phyloP scores from a whole-genome alignment of 140 eudicot species.

The Anethum foeniculum region DNA sequence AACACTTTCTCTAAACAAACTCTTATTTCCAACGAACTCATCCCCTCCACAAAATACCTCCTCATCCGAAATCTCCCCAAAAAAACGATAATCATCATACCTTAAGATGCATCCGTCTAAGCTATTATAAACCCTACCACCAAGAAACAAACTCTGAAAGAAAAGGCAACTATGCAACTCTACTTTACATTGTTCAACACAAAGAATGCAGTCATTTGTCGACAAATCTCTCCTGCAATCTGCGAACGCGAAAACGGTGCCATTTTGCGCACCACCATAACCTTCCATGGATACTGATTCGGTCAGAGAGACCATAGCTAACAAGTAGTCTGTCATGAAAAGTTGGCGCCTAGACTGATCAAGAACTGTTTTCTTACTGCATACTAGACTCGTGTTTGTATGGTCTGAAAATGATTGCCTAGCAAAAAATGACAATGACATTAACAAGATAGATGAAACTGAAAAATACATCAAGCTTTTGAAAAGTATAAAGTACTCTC shows the following conservation, averaged over 20 bases:
- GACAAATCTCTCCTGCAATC: constrained; percentile 33
- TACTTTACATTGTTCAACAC: constrained; percentile 28
- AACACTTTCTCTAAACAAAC: constrained; percentile 19
- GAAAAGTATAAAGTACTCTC: background rate
- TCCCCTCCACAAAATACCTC: constrained; percentile 15
- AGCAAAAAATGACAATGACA: background rate
- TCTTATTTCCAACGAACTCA: constrained; percentile 23
- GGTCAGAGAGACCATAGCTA: constrained; percentile 23
- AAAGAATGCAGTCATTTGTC: constrained; percentile 23
- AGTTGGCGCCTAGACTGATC: constrained; percentile 13
- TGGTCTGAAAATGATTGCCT: constrained; percentile 17
- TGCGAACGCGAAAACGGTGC: constrained; percentile 19
- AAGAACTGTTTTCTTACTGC: constrained; percentile 24
- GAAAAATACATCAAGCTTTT: background rate
- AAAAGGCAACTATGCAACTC: constrained; percentile 21
- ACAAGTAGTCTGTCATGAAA: constrained; percentile 26
- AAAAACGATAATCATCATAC: constrained; percentile 25
- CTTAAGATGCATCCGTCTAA: constrained; percentile 31
- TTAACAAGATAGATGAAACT: background rate
- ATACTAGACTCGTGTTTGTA: constrained; percentile 24
- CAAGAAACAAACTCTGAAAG: constrained; percentile 12
- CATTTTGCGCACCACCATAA: constrained; percentile 15
- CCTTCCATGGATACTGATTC: constrained; percentile 10
- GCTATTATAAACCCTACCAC: constrained; percentile 21
- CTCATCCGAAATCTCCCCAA: constrained; percentile 10